These are phyloP conservation scores for Diaporthe sp. DNA, from an alignment of 2,329 filamentous ascomycete genomes.

Conservation along the genomic window DNA sequence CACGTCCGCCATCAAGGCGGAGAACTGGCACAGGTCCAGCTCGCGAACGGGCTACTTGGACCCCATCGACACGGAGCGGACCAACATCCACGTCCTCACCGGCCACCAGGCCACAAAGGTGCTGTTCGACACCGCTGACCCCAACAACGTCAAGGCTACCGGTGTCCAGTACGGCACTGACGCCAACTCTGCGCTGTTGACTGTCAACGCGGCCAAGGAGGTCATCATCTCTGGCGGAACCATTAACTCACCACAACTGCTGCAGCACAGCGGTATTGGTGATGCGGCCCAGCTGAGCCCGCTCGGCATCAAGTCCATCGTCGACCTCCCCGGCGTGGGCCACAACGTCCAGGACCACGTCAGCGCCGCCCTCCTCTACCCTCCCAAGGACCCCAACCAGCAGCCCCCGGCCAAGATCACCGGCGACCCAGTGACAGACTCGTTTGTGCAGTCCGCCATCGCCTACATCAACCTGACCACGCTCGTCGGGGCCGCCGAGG, in stretches of 20 bases:
- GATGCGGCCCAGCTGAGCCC: constrained; percentile 3
- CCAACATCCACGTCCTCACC: constrained; percentile 31
- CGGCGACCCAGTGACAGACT: constrained; percentile 21
- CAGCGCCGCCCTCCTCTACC: constrained; percentile 18
- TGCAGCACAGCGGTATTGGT: constrained; percentile 35
- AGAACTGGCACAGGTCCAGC: constrained; percentile 32
- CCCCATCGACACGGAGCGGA: background rate
- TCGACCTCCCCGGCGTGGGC: constrained; percentile 33
- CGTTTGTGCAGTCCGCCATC: constrained; percentile 31
- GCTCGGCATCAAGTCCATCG: constrained; percentile 23
- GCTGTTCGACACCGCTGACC: constrained; percentile 21
- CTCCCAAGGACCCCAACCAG: background rate
- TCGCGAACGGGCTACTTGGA: constrained; percentile 33
- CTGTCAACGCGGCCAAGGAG: constrained; percentile 31
- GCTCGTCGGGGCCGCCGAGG: constrained; percentile 3
- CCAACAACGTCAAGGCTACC: constrained; percentile 12
- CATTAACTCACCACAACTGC: constrained; percentile 29
- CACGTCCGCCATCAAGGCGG: constrained; percentile 17
- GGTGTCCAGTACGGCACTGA: constrained; percentile 26
- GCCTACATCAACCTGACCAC: constrained; percentile 31
- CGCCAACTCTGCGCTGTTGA: background rate
- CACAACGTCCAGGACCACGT: constrained; percentile 35
- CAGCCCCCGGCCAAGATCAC: constrained; percentile 22
- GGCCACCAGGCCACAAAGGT: constrained; percentile 30
- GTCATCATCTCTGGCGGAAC: constrained; percentile 32